phyloP scores from a whole-genome alignment of 495 filamentous ascomycete species.

The Oidiodendron maius region DNA sequence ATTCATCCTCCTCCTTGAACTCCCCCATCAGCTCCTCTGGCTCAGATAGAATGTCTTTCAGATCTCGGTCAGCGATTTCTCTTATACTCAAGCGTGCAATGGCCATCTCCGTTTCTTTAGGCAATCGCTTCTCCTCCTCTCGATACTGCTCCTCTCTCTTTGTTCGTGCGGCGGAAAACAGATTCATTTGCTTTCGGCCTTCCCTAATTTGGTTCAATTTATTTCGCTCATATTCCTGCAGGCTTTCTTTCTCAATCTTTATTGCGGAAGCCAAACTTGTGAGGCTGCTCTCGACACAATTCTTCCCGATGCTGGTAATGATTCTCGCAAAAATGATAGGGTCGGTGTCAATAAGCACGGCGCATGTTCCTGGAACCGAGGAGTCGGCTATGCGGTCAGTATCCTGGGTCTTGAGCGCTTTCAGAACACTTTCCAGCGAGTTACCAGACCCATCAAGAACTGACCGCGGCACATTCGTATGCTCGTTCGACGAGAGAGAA shows the following conservation, averaged over 20 bases:
- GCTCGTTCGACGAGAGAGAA: background rate
- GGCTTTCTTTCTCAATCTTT: background rate
- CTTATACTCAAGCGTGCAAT: background rate
- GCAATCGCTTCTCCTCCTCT: background rate
- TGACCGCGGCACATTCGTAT: background rate
- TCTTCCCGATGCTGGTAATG: background rate
- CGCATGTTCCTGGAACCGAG: background rate
- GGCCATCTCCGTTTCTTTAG: background rate
- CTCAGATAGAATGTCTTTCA: conserved; percentile 1
- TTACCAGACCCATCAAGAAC: conserved; percentile 1
- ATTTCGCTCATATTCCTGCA: conserved; percentile 1
- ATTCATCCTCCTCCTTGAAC: conserved; percentile 10
- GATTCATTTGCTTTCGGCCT: background rate
- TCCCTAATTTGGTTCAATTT: background rate
- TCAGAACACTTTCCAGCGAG: background rate
- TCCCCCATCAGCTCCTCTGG: background rate
- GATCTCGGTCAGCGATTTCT: conserved; percentile 5
- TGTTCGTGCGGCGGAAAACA: background rate
- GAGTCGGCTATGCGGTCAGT: conserved; percentile 1
- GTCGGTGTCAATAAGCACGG: background rate
- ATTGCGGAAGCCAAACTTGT: background rate
- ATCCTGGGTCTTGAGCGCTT: background rate
- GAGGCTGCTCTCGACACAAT: background rate
- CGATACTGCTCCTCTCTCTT: background rate
- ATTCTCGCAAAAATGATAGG: conserved; percentile 1